Conservation (phyloP, 371 early-diverging fungal genomes). For the Dinochytrium kinnereticum region DNA sequence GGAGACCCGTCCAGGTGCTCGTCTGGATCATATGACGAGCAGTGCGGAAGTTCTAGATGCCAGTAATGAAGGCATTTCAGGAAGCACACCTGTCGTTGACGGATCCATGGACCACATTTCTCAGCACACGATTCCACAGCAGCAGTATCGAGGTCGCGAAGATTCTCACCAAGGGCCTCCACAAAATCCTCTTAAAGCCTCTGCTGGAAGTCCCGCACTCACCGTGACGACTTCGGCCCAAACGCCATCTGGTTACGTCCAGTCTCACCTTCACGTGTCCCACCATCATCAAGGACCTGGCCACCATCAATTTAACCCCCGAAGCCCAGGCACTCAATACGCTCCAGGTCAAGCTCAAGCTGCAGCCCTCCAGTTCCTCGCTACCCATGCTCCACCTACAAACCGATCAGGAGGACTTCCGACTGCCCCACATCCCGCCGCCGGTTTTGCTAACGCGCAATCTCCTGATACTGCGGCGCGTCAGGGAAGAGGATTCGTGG, state of each 20-base stretch:
- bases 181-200: no score
- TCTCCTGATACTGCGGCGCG: slow-evolving; percentile 18
- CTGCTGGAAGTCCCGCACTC: no score
- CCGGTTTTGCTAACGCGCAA: slow-evolving; percentile 1
- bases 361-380: slow-evolving; percentile 16
- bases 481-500: slow-evolving; percentile 35
- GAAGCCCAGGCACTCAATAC: slow-evolving; percentile 7
- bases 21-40: neutral
- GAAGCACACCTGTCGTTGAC: neutral
- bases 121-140: no score
- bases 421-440: slow-evolving; percentile 4
- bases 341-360: slow-evolving; percentile 19
- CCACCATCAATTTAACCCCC: neutral
- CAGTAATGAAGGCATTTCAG: neutral
- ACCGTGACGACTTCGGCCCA: no score
- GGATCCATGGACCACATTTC: neutral
- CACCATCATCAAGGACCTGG: neutral
- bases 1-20: slow-evolving; percentile 19
- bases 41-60: neutral
- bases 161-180: no score
- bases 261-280: neutral
- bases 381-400: neutral
- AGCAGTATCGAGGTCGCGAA: no score
- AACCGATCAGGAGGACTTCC: slow-evolving; percentile 14
- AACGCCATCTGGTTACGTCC: neutral